Evolutionary conservation across 2,329 filamentous ascomycete species (phyloP).

Genomic region (Fusarium sp.): DNA sequence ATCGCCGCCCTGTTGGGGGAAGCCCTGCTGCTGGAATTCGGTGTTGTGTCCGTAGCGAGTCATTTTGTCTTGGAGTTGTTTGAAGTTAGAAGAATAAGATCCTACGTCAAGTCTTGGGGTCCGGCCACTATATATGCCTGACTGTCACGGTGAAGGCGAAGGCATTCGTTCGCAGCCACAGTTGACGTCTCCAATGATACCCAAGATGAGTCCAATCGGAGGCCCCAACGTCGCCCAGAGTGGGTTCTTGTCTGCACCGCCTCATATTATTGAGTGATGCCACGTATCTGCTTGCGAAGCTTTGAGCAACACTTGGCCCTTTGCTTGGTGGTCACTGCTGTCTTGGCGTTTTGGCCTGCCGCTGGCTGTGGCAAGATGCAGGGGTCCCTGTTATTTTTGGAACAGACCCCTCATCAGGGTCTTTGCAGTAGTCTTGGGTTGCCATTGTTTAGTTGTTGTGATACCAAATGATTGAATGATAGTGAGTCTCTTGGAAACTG

Average conservation of each 20-base stretch:
- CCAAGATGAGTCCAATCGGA: conserved; percentile 13
- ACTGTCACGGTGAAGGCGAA: conserved; percentile 5
- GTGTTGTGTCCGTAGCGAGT: conserved; percentile 27
- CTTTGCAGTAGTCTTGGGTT: background rate
- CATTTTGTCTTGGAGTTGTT: conserved; percentile 1
- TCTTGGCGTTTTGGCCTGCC: conserved; percentile 21
- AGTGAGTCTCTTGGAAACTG: background rate
- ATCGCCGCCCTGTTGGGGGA: conserved; percentile 16
- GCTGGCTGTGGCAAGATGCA: conserved; percentile 11
- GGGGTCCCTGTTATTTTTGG: conserved; percentile 22
- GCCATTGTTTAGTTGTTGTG: background rate
- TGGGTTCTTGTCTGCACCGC: conserved; percentile 22
- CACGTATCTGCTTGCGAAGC: conserved; percentile 26
- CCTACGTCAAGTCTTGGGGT: background rate
- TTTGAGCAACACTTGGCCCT: conserved; percentile 6
- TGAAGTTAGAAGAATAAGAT: background rate
- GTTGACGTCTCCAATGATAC: conserved; percentile 11
- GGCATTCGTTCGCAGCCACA: conserved; percentile 10
- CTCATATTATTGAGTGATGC: conserved; percentile 24
- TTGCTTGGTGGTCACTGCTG: background rate
- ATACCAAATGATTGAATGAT: background rate
- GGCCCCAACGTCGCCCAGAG: background rate
- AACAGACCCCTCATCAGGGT: conserved; percentile 1
- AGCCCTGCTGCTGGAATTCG: conserved; percentile 22
- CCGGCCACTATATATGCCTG: conserved; percentile 14